Evolutionary conservation across 2,329 filamentous ascomycete species (phyloP).

Genomic region (Curvularia eragrostidis): DNA sequence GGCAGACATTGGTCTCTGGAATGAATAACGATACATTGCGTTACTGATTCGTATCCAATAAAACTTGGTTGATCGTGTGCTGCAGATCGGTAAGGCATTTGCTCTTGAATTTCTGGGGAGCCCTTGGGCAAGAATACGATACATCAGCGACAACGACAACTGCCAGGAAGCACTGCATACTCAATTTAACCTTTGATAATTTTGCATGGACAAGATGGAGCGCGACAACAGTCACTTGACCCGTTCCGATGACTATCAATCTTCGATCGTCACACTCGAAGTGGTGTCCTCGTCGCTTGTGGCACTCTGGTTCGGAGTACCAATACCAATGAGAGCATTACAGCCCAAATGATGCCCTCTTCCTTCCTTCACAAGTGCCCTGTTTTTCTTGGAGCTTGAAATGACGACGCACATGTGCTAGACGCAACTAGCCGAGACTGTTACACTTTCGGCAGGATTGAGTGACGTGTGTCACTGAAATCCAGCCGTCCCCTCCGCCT

Average conservation of each 20-base stretch:
- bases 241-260: too few relatives aligned
- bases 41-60: not conserved
- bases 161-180: not conserved
- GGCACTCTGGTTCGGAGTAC: not conserved
- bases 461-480: not conserved
- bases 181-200: not conserved
- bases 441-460: not conserved
- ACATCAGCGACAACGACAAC: not conserved
- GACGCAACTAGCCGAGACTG: not conserved
- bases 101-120: not conserved
- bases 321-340: too few relatives aligned
- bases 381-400: not conserved
- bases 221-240: not conserved
- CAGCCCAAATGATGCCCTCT: not conserved
- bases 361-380: not conserved
- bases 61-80: not conserved
- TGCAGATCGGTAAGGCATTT: not conserved
- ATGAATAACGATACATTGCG: not conserved
- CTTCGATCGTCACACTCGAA: not conserved
- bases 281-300: not conserved
- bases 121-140: not conserved
- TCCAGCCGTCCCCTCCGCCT: too few relatives aligned
- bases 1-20: not conserved
- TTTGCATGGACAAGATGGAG: not conserved
- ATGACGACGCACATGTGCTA: not conserved